Base-by-base conservation (phyloP, 1,284 basidiomycete species). In the Irpex lacteus region DNA sequence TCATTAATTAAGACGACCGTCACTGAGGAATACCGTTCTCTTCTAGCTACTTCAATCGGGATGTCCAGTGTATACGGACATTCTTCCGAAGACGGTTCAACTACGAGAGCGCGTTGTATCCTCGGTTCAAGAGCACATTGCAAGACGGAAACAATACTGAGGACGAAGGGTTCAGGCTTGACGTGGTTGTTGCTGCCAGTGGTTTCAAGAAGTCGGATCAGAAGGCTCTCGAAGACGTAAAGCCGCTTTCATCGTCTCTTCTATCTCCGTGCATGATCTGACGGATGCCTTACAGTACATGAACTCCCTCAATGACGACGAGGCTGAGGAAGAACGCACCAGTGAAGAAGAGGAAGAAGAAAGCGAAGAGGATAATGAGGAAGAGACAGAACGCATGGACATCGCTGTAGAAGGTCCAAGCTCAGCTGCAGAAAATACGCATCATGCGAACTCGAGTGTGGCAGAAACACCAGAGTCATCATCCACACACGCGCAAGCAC, bases 11-110 rank as follows among this genome's bases (percentile, higher is more conserved):
- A 21, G 3, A 21, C 2, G 3, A 3, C 21, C 21, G 21, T 3
- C 21, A 21, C 21, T 21, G 3, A 21, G 21, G 1, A 21, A 21
- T 21, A 21, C 21, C 26, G 2, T 26, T 26, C 26, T 26, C 26
- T 26, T 26, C 4, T 71, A 97, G 96, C 91, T 99, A 98, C 80
- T 99, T 99, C 78, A 95, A 98, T 73, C 90, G 98, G 40, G 98
- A 99, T 75, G 98, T 99, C 13, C 91, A 97, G 66, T 98, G 98
- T 75, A 95, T 99, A 68, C 87, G 95, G 53, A 89, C 87, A 8
- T 99, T 98, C 80, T 99, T 99, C 84, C 85, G 84, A 68, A 87
- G 95, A 67, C 82, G 96, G 21, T 99, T 98, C 80, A 87, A 90
- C 63, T 99, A 97, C 75, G 95, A 98, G 78, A 96, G 95, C 65